Base-by-base conservation (phyloP, 305 asterid genomes). In the Solanum aculeatissimum region DNA sequence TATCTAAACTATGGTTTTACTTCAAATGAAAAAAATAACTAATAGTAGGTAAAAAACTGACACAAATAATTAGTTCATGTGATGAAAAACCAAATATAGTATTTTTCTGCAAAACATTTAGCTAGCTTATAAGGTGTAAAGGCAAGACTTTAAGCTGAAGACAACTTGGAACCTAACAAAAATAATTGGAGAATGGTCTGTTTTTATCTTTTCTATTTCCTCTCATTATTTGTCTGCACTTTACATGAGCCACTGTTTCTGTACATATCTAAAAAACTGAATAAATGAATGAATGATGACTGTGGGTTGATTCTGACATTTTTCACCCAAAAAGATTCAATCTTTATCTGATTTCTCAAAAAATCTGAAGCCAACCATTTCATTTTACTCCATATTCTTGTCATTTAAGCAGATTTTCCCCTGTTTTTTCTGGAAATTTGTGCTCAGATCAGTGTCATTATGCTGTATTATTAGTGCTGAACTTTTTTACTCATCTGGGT, bases 401-500 rank as follows among this genome's bases (percentile, higher is more conserved):
- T 63, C 72, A 25, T 85, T 85, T 81, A 54, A 45, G 54, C 75
- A 27, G n/a, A 29, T 60, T 80, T 65, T 74, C 65, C 23, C 77
- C 68, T 9, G 16, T 55, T 25, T 80, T 27, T 16, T 32, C 25
- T 40, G 10, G 62, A 45, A 55, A 70, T 87, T 83, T 47, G 58
- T 47, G 84, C 83, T 82, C 71, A 89, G 51, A 68, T 81, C 66
- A 38, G 88, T 81, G 49, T 83, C 35, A 66, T 74, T 47, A 72
- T 58, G 89, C 86, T 74, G 83, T 66, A 84, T 74, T 84, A 66
- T 16, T 72, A n/a, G 83, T 86, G 81, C 72, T 55, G 87, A 78
- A 89, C 90, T 93, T 92, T 81, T 60, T 84, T 83, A 83, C 45
- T 85, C 85, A 81, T 25, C 72, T 83, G 85, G 83, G 84, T 58